These are phyloP conservation scores for Colletotrichum sp. DNA, from an alignment of 2,329 filamentous ascomycete species.

Conservation along the genomic window DNA sequence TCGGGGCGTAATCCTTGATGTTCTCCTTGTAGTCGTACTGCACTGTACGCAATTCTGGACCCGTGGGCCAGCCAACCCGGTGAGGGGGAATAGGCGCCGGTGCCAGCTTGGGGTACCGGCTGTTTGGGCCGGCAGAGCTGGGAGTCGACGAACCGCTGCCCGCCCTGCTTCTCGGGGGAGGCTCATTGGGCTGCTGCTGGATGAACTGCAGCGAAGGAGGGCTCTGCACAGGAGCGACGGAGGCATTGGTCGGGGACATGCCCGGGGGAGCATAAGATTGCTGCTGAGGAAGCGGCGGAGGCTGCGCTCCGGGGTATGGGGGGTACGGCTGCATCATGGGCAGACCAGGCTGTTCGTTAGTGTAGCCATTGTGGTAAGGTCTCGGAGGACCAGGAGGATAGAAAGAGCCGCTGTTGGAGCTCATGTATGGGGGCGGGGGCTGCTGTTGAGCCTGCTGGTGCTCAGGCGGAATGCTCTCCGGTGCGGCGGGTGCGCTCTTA, in stretches of 20 bases:
- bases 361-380: conserved; percentile 18
- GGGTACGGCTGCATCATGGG: conserved; percentile 10
- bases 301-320: conserved; percentile 2
- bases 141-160: conserved; percentile 24
- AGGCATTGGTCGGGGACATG: conserved; percentile 19
- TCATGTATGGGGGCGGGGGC: conserved; percentile 12
- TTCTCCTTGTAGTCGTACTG: conserved; percentile 59
- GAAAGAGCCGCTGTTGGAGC: conserved; percentile 14
- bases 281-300: not conserved
- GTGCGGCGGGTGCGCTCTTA: conserved; percentile 3
- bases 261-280: conserved; percentile 8
- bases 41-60: conserved; percentile 62
- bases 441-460: conserved; percentile 10
- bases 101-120: conserved; percentile 59
- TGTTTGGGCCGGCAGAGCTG: conserved; percentile 7
- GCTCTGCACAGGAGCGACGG: conserved; percentile 19
- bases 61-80: conserved; percentile 48
- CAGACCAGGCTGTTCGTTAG: conserved; percentile 15
- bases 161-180: conserved; percentile 10
- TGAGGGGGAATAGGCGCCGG: conserved; percentile 62
- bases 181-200: conserved; percentile 13
- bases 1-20: conserved; percentile 63
- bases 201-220: conserved; percentile 19
- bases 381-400: conserved; percentile 18
- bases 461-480: conserved; percentile 1